These are phyloP conservation scores for Aspergillus clavatus DNA, from an alignment of 2,329 filamentous ascomycete species.

Conservation along the genomic window DNA sequence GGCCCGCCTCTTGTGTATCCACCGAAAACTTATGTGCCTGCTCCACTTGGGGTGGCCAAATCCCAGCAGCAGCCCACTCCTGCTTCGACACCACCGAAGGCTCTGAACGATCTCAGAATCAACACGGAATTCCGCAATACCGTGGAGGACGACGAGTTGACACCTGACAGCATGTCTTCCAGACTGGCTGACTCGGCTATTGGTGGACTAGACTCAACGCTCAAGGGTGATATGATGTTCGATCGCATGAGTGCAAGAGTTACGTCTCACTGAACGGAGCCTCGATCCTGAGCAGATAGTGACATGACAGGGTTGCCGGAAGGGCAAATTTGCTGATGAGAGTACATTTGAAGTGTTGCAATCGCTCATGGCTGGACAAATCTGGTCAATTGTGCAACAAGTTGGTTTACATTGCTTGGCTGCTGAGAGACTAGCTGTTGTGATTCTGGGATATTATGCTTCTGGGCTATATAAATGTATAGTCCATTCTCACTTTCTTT, in stretches of 20 bases:
- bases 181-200: slow-evolving; percentile 44
- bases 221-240: slow-evolving; percentile 40
- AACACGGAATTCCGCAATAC: slow-evolving; percentile 39
- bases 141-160: slow-evolving; percentile 42
- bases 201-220: slow-evolving; percentile 36
- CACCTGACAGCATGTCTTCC: slow-evolving; percentile 47
- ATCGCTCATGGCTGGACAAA: no score
- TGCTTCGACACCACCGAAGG: slow-evolving; percentile 25
- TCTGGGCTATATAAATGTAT: background rate
- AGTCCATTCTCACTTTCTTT: background rate
- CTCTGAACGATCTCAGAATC: slow-evolving; percentile 41
- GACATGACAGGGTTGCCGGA: no score
- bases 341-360: no score
- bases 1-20: slow-evolving; percentile 41
- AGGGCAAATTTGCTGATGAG: background rate
- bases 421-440: background rate
- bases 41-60: slow-evolving; percentile 22
- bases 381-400: no score
- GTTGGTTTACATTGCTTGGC: no score
- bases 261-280: slow-evolving; percentile 23
- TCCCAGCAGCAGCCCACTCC: slow-evolving; percentile 23
- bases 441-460: background rate
- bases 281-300: no score
- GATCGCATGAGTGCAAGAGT: slow-evolving; percentile 42
- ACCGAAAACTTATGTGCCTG: slow-evolving; percentile 33